Percentiles rank a stretch among this genome's conserved stretches.
Evolutionary conservation across 768 basidiomycete genomes (phyloP).

Genomic region (Dioszegia crocea): DNA sequence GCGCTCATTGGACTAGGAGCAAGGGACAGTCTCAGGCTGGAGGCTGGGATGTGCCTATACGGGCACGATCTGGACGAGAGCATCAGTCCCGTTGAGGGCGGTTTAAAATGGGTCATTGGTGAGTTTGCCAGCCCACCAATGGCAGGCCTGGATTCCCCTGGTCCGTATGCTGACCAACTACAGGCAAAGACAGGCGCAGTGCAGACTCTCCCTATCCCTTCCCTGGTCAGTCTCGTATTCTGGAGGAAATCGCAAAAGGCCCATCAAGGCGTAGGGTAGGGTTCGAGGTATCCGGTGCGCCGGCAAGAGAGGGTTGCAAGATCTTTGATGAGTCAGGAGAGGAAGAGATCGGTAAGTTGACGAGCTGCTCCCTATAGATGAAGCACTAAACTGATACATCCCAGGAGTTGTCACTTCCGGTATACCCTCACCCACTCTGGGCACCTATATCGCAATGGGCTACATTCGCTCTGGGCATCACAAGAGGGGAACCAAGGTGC

Average conservation of each 20-base stretch:
- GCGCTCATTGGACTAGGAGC: slow-evolving; percentile 86
- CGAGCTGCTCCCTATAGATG: background rate
- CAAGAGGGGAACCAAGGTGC: slow-evolving; percentile 82
- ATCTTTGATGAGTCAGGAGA: slow-evolving; percentile 60
- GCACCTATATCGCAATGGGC: slow-evolving; percentile 93
- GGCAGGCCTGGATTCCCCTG: background rate
- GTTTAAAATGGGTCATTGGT: slow-evolving; percentile 90
- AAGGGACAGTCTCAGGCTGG: slow-evolving; percentile 85
- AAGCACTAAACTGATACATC: background rate
- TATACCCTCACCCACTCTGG: slow-evolving; percentile 85
- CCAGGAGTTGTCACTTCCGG: slow-evolving; percentile 81
- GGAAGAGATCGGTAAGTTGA: slow-evolving; percentile 60
- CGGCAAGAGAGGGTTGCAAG: slow-evolving; percentile 83
- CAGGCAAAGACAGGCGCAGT: slow-evolving; percentile 78
- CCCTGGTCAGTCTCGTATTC: slow-evolving; percentile 55
- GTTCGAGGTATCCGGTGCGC: slow-evolving; percentile 73
- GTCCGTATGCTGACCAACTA: background rate
- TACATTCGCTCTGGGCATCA: slow-evolving; percentile 74
- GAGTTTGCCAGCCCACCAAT: slow-evolving; percentile 35
- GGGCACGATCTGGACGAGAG: slow-evolving; percentile 88
- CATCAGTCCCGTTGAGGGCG: slow-evolving; percentile 84
- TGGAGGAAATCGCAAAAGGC: slow-evolving; percentile 73
- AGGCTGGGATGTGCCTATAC: slow-evolving; percentile 95
- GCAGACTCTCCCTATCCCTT: slow-evolving; percentile 44
- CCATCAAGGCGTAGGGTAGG: slow-evolving; percentile 75